Percentiles rank a stretch among this genome's conserved stretches.
These are phyloP conservation scores for Epicoccum sorghinum DNA, from an alignment of 2,329 filamentous ascomycete species.

Conservation along the genomic window DNA sequence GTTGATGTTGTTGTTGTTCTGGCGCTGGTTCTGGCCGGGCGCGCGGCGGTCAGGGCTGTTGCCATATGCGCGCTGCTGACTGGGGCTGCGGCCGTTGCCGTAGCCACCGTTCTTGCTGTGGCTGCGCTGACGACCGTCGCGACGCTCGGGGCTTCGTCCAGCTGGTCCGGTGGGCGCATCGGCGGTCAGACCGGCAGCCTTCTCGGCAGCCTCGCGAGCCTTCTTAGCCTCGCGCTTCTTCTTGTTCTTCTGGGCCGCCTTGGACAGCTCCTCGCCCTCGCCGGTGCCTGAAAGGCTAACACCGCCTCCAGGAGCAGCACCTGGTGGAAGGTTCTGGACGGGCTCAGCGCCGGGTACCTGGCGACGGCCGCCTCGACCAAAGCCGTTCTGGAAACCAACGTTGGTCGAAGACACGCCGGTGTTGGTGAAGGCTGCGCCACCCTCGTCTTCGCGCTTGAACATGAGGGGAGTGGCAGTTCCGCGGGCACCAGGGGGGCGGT, in stretches of 20 bases:
- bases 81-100: conserved; percentile 35
- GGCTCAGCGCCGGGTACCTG: conserved; percentile 87
- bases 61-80: conserved; percentile 42
- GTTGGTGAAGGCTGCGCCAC: conserved; percentile 84
- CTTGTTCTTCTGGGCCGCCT: conserved; percentile 93
- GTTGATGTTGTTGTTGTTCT: conserved; percentile 15
- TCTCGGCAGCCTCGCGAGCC: conserved; percentile 75
- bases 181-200: conserved; percentile 40
- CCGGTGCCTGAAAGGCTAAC: conserved; percentile 69
- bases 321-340: conserved; percentile 67
- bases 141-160: conserved; percentile 70
- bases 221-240: conserved; percentile 98
- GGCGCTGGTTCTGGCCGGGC: conserved; percentile 32
- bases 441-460: conserved; percentile 97
- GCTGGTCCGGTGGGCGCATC: conserved; percentile 38
- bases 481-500: conserved; percentile 91
- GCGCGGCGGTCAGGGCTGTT: conserved; percentile 40
- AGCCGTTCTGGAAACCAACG: conserved; percentile 71
- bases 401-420: conserved; percentile 73
- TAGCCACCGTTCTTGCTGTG: conserved; percentile 48
- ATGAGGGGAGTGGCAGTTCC: conserved; percentile 87
- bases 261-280: conserved; percentile 74
- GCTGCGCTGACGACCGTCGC: conserved; percentile 62
- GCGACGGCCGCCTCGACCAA: conserved; percentile 74
- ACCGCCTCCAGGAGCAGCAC: conserved; percentile 70